These are phyloP conservation scores for Stylonectria norvegica DNA, from an alignment of 2,329 filamentous ascomycete genomes.

Conservation along the genomic window DNA sequence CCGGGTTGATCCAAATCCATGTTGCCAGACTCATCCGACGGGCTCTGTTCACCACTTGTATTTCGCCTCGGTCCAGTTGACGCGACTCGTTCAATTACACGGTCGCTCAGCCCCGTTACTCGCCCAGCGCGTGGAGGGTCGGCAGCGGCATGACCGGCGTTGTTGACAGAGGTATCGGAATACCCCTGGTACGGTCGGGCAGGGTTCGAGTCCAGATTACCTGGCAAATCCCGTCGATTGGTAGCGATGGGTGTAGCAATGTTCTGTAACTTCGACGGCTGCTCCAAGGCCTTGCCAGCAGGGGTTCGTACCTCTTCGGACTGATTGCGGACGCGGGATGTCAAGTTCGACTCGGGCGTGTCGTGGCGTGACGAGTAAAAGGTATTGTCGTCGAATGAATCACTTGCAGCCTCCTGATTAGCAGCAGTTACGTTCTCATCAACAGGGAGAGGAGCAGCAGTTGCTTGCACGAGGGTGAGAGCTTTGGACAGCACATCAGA, in stretches of 20 bases:
- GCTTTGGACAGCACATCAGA: slow-evolving; percentile 70
- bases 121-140: slow-evolving; percentile 14
- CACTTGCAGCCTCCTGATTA: slow-evolving; percentile 63
- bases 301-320: slow-evolving; percentile 31
- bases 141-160: slow-evolving; percentile 8
- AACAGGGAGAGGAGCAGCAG: slow-evolving; percentile 57
- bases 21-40: slow-evolving; percentile 40
- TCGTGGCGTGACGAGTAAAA: slow-evolving; percentile 95
- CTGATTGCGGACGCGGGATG: slow-evolving; percentile 47
- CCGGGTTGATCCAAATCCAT: slow-evolving; percentile 20
- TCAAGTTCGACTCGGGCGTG: slow-evolving; percentile 58
- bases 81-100: slow-evolving; percentile 15
- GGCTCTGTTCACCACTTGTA: slow-evolving; percentile 40
- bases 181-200: slow-evolving; percentile 10
- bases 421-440: slow-evolving; percentile 49
- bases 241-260: slow-evolving; percentile 8
- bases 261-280: slow-evolving; percentile 10
- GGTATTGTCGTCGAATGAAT: slow-evolving; percentile 88
- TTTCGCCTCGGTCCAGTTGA: slow-evolving; percentile 21
- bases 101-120: slow-evolving; percentile 34
- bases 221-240: slow-evolving; percentile 8
- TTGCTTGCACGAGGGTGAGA: slow-evolving; percentile 66
- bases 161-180: slow-evolving; percentile 6
- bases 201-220: slow-evolving; percentile 7
- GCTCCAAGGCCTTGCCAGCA: slow-evolving; percentile 14